These are phyloP conservation scores for Polysphondylium violaceum DNA, from an alignment of 78 protist species.

Conservation along the genomic window DNA sequence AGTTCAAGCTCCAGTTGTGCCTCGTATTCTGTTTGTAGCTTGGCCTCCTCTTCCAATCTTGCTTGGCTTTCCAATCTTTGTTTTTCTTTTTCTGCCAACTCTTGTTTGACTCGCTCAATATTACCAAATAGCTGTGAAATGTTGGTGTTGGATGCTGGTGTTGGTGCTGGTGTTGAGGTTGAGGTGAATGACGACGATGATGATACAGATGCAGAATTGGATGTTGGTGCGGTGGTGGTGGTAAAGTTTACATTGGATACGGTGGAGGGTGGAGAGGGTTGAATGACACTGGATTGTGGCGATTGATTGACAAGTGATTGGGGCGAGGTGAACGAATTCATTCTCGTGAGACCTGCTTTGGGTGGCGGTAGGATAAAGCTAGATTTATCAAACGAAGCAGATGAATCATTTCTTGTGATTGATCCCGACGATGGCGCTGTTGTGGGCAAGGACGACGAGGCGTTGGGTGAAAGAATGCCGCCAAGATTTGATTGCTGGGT, in stretches of 20 bases:
- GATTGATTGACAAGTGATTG: slow-evolving; percentile 14
- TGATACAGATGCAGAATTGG: no score
- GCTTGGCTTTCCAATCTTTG: slow-evolving; percentile 4
- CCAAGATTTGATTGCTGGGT: neutral
- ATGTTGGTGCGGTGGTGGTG: slow-evolving; percentile 6
- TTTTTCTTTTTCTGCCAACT: slow-evolving; percentile 28
- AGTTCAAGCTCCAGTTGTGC: slow-evolving; percentile 20
- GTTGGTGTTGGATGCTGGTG: neutral
- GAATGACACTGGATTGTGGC: slow-evolving; percentile 14
- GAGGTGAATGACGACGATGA: no score
- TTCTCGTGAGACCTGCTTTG: neutral
- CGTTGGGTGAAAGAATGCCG: neutral
- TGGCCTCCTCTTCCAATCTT: slow-evolving; percentile 15
- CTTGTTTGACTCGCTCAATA: slow-evolving; percentile 38
- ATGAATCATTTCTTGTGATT: no score
- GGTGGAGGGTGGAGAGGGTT: neutral
- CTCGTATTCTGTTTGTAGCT: neutral
- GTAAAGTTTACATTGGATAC: no score
- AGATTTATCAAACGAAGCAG: no score
- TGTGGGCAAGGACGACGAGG: neutral
- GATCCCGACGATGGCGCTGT: no score
- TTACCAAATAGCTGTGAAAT: neutral
- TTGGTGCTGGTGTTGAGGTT: slow-evolving; percentile 3
- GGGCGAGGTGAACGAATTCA: slow-evolving; percentile 24
- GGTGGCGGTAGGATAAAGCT: neutral